phyloP scores from a whole-genome alignment of 192 early-diverging fungal species.

The Polychytrium aggregatum region DNA sequence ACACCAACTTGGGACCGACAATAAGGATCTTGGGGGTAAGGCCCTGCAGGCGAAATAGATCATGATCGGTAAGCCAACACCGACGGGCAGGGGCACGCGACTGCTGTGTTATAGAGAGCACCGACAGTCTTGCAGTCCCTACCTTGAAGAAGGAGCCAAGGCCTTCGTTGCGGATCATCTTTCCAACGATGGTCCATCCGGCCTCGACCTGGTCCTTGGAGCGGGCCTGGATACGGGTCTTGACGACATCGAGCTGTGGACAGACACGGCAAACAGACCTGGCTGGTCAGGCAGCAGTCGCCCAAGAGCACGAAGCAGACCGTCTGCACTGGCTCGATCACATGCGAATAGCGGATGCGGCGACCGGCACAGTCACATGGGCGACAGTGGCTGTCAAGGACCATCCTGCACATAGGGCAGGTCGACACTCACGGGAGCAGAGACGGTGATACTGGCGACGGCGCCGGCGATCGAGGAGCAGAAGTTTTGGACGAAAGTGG shows the following conservation, averaged over 20 bases:
- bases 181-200: conserved; percentile 73
- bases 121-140: not conserved
- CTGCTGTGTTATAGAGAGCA: not conserved
- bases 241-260: conserved; percentile 81
- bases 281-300: no score
- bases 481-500: conserved; percentile 99
- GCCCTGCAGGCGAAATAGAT: conserved; percentile 14
- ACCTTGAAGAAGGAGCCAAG: conserved; percentile 92
- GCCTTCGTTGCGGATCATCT: conserved; percentile 90
- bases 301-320: no score
- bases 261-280: no score
- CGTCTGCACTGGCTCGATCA: no score
- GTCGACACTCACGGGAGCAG: conserved; percentile 55
- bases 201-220: conserved; percentile 79
- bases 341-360: no score
- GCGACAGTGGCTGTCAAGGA: no score
- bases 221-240: conserved; percentile 95
- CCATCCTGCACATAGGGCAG: no score
- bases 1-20: conserved; percentile 93
- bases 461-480: conserved; percentile 91
- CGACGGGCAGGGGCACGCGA: not conserved
- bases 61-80: not conserved
- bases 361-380: no score
- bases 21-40: conserved; percentile 46
- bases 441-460: conserved; percentile 83